Conservation (phyloP, 805 yeast genomes). For the Candida suzukii region DNA sequence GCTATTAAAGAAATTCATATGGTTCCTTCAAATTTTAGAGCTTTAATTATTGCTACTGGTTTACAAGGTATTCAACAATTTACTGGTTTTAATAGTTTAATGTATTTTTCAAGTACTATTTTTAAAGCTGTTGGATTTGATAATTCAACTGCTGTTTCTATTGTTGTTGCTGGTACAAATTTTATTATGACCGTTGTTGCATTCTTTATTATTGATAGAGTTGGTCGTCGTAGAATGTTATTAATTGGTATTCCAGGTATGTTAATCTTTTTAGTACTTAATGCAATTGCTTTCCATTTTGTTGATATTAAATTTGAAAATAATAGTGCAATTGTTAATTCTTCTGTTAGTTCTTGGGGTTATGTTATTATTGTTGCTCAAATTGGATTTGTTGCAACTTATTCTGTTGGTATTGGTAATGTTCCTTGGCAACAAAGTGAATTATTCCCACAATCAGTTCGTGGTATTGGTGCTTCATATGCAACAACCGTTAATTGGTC, state of each 20-base stretch:
- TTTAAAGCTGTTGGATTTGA: slow-evolving; percentile 86
- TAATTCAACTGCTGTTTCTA: slow-evolving; percentile 90
- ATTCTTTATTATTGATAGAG: slow-evolving; percentile 74
- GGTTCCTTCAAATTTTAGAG: slow-evolving; percentile 78
- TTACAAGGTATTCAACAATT: slow-evolving; percentile 95
- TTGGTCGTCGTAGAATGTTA: slow-evolving; percentile 83
- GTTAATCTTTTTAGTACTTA: slow-evolving; percentile 66
- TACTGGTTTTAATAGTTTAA: slow-evolving; percentile 91
- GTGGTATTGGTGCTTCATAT: slow-evolving; percentile 86
- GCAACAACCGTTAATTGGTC: slow-evolving; percentile 95
- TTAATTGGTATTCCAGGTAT: slow-evolving; percentile 80
- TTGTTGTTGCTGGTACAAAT: slow-evolving; percentile 91
- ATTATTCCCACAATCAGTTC: slow-evolving; percentile 85
- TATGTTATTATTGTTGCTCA: slow-evolving; percentile 77
- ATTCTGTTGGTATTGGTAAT: slow-evolving; percentile 93
- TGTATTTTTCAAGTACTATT: slow-evolving; percentile 92
- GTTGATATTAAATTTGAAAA: slow-evolving; percentile 55
- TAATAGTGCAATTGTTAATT: slow-evolving; percentile 32
- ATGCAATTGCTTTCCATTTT: slow-evolving; percentile 90
- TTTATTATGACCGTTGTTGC: slow-evolving; percentile 84
- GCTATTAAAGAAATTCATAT: slow-evolving; percentile 58
- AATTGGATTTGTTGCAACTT: slow-evolving; percentile 82
- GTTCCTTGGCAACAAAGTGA: slow-evolving; percentile 99
- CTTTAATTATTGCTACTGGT: slow-evolving; percentile 84
- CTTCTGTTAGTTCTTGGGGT: slow-evolving; percentile 76